A percentile compares a stretch with the other conserved stretches of the same genome.
phyloP scores from a whole-genome alignment of 345 rosid genomes.

The Acer negundo region DNA sequence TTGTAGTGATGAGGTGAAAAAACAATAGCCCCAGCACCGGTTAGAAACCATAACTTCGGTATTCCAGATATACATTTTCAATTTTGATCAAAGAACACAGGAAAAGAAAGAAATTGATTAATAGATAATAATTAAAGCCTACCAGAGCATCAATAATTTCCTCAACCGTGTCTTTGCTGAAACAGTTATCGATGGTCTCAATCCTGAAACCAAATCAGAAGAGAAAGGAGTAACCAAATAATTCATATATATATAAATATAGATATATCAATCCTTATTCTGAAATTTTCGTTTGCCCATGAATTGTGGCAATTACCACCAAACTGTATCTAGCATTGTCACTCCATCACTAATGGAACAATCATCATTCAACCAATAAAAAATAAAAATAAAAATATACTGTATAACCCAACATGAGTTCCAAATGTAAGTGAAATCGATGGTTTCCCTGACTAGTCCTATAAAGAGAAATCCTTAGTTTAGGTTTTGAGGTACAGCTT shows the following conservation, averaged over 20 bases:
- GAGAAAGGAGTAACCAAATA: not conserved
- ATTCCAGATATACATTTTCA: not conserved
- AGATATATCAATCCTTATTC: slow-evolving; percentile 2
- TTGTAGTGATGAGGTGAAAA: not conserved
- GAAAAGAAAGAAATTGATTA: not conserved
- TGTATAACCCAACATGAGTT: not conserved
- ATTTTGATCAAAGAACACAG: not conserved
- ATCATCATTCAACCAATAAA: not conserved
- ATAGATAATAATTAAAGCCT: slow-evolving; percentile 26
- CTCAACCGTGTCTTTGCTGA: slow-evolving; percentile 81
- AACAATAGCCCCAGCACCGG: not conserved
- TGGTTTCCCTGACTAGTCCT: not conserved
- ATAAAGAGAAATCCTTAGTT: not conserved
- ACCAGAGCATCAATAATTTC: slow-evolving; percentile 87
- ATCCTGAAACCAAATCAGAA: slow-evolving; percentile 53
- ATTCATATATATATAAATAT: not conserved
- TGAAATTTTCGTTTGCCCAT: not conserved
- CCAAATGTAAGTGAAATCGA: not conserved
- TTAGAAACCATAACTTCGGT: not conserved
- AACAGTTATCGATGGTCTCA: slow-evolving; percentile 75
- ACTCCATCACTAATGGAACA: not conserved
- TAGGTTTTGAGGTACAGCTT: not conserved
- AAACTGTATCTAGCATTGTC: not conserved
- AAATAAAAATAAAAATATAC: not conserved
- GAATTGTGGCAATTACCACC: not conserved